A percentile compares a stretch with the other conserved stretches of the same genome.
Conservation (phyloP, 495 filamentous ascomycete genomes). For the Neurospora hispaniola region DNA sequence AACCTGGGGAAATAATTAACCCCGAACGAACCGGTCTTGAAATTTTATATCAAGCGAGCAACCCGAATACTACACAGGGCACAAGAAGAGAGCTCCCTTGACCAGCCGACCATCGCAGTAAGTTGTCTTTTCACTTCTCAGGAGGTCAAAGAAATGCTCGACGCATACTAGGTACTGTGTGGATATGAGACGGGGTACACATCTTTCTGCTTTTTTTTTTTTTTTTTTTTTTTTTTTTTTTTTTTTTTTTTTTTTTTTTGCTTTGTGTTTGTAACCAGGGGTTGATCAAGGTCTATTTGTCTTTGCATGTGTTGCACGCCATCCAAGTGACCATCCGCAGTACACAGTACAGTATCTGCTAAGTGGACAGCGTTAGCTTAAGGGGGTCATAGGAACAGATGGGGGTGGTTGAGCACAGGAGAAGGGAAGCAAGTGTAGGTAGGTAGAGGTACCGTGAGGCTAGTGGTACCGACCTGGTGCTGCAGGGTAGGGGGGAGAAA, state of each 20-base stretch:
- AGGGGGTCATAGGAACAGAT: not conserved
- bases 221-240: too few relatives aligned
- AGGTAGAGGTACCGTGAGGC: not conserved
- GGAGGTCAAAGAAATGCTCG: not conserved
- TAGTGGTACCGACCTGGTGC: not conserved
- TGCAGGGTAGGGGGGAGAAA: not conserved
- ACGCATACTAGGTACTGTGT: not conserved
- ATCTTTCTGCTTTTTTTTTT: not conserved
- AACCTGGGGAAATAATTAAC: not conserved
- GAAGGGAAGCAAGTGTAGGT: not conserved
- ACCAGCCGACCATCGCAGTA: not conserved
- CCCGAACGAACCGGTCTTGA: not conserved
- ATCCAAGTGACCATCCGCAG: not conserved
- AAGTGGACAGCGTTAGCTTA: not conserved
- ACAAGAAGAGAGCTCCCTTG: not conserved
- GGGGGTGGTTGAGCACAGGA: not conserved
- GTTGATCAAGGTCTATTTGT: not conserved
- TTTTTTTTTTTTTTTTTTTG: too few relatives aligned
- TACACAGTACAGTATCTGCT: not conserved
- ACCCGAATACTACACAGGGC: not conserved
- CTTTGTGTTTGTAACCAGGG: not conserved
- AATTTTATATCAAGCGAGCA: not conserved
- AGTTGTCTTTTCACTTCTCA: not conserved
- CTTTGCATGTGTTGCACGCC: not conserved
- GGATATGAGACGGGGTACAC: not conserved